Conservation (phyloP, 352 stramenopile genomes). For the Chrysophaeum taylorii region DNA sequence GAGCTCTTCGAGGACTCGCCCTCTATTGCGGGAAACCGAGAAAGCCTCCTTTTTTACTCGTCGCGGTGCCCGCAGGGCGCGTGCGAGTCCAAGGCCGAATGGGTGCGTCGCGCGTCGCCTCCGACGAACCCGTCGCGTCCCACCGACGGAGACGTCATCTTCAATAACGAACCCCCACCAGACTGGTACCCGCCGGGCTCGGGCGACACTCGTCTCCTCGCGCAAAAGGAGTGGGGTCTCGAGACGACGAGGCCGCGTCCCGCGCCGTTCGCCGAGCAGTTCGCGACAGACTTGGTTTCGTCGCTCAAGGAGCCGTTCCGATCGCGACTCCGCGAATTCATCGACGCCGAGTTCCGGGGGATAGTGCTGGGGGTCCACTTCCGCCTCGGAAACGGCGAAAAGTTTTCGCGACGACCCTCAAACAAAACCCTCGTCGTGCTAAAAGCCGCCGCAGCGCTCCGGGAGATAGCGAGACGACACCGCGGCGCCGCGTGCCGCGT, state of each 20-base stretch:
- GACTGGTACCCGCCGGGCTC: neutral
- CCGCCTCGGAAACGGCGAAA: slow-evolving; percentile 3
- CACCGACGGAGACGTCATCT: neutral
- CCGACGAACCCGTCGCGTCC: no score
- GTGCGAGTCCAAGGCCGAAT: neutral
- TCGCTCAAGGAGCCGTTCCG: neutral
- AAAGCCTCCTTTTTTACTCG: neutral
- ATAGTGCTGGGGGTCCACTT: neutral
- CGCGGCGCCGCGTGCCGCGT: neutral
- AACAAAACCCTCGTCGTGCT: neutral
- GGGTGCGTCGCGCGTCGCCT: neutral
- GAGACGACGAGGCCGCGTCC: no score
- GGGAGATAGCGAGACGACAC: neutral
- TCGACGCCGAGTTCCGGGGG: neutral
- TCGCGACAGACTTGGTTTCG: neutral
- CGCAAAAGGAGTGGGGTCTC: neutral
- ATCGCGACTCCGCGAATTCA: neutral
- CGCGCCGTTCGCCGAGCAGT: neutral
- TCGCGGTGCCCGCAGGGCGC: neutral
- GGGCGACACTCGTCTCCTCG: neutral
- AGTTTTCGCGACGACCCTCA: neutral
- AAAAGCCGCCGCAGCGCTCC: neutral
- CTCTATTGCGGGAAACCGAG: neutral
- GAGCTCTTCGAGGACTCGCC: neutral
- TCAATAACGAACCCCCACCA: neutral